Conservation (phyloP, 2,329 filamentous ascomycete species). For the Thelonectria olida region DNA sequence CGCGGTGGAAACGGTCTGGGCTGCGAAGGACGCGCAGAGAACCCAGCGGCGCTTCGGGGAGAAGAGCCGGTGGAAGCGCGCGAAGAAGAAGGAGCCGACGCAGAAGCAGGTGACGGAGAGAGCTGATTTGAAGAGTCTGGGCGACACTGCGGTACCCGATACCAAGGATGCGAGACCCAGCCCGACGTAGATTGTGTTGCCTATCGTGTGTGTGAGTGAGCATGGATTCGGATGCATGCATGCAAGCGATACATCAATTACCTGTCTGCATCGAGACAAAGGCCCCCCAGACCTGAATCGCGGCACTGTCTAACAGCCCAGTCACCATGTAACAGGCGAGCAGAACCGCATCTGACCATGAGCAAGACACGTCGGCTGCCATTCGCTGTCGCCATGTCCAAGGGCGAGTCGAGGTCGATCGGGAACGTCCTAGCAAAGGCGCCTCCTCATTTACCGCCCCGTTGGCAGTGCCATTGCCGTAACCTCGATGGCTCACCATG, state of each 20-base stretch:
- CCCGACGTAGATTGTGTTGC: slow-evolving; percentile 83
- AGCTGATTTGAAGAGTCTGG: slow-evolving; percentile 62
- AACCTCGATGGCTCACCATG: slow-evolving; percentile 14
- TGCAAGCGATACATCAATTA: slow-evolving; percentile 42
- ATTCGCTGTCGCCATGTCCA: slow-evolving; percentile 20
- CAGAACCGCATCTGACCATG: slow-evolving; percentile 73
- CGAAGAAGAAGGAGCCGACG: slow-evolving; percentile 76
- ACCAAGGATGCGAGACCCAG: slow-evolving; percentile 59
- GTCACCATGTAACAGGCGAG: slow-evolving; percentile 80
- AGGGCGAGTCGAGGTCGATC: background rate
- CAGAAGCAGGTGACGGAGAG: slow-evolving; percentile 77
- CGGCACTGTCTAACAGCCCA: slow-evolving; percentile 78
- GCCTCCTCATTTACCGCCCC: slow-evolving; percentile 29
- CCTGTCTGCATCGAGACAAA: slow-evolving; percentile 89
- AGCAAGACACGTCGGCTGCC: slow-evolving; percentile 46
- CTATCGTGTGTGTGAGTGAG: slow-evolving; percentile 42
- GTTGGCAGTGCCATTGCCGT: background rate
- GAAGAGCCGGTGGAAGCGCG: slow-evolving; percentile 71
- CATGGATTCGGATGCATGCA: background rate
- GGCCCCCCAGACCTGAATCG: slow-evolving; percentile 79
- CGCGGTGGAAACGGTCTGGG: slow-evolving; percentile 60
- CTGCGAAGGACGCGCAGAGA: slow-evolving; percentile 65
- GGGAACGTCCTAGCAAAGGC: slow-evolving; percentile 22
- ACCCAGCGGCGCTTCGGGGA: slow-evolving; percentile 70
- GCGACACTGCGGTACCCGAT: slow-evolving; percentile 51